Evolutionary conservation across 805 yeast species (phyloP).

Genomic region (Kuraishia piskuri): DNA sequence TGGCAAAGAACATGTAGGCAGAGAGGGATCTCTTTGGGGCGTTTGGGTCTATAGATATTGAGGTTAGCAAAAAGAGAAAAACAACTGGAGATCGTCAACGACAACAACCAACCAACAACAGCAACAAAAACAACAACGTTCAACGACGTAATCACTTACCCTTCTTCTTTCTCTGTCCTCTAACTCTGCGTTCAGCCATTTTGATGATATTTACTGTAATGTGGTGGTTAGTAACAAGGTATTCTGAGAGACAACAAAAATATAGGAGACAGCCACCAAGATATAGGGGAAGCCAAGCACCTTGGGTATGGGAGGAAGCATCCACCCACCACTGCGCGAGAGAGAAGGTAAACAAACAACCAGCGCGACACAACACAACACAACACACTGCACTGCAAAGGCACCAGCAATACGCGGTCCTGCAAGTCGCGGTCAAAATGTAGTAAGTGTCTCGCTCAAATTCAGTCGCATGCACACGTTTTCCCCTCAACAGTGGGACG

Average conservation of each 20-base stretch:
- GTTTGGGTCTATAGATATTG: conserved; percentile 61
- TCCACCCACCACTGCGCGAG: not conserved
- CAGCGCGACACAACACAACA: not conserved
- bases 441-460: not conserved
- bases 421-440: not conserved
- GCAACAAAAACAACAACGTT: not conserved
- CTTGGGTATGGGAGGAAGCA: not conserved
- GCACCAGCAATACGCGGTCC: not conserved
- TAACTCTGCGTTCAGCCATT: conserved; percentile 20
- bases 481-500: not conserved
- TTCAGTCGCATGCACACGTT: not conserved
- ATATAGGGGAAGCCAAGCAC: not conserved
- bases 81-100: not conserved
- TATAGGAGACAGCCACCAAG: not conserved
- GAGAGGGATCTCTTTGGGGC: conserved; percentile 99
- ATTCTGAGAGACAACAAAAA: not conserved
- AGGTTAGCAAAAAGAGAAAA: not conserved
- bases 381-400: not conserved
- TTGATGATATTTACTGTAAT: conserved; percentile 1
- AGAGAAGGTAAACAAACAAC: not conserved
- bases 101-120: not conserved
- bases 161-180: conserved; percentile 28
- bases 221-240: not conserved
- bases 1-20: conserved; percentile 98
- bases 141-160: conserved; percentile 6